A percentile compares a stretch with the other conserved stretches of the same genome.
Evolutionary conservation across 352 stramenopile species (phyloP).

Genomic region (Phytophthora constricta): DNA sequence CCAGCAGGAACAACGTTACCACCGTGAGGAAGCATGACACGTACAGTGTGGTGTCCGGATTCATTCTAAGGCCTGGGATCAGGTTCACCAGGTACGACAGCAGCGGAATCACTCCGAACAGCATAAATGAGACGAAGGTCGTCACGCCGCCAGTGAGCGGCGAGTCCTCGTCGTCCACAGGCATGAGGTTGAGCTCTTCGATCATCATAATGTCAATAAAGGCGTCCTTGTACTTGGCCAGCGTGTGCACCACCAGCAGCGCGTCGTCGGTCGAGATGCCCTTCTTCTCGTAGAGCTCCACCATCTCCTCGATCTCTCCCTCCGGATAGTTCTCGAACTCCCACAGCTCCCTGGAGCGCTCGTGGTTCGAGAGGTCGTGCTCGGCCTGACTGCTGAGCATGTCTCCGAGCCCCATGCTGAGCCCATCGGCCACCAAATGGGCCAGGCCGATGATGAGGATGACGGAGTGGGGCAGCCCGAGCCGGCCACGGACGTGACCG

Average conservation of each 20-base stretch:
- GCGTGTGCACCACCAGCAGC: constrained; percentile 90
- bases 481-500: constrained; percentile 93
- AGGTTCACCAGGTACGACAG: constrained; percentile 94
- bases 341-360: constrained; percentile 93
- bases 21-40: constrained; percentile 94
- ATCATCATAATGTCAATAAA: constrained; percentile 99
- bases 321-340: constrained; percentile 97
- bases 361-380: constrained; percentile 93
- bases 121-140: constrained; percentile 92
- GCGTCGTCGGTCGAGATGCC: constrained; percentile 93
- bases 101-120: constrained; percentile 93
- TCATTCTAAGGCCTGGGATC: constrained; percentile 69
- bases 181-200: constrained; percentile 95
- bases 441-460: constrained; percentile 96
- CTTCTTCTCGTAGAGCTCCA: constrained; percentile 94
- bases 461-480: constrained; percentile 86
- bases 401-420: constrained; percentile 96
- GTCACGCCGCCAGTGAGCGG: constrained; percentile 83
- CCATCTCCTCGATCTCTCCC: constrained; percentile 97
- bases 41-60: constrained; percentile 81
- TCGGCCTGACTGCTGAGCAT: constrained; percentile 94
- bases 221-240: constrained; percentile 97
- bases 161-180: constrained; percentile 93
- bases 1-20: constrained; percentile 94
- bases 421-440: constrained; percentile 95